A percentile compares a stretch with the other conserved stretches of the same genome.
phyloP scores from a whole-genome alignment of 2,329 filamentous ascomycete genomes.

The Trichoderma cornu-damae region DNA sequence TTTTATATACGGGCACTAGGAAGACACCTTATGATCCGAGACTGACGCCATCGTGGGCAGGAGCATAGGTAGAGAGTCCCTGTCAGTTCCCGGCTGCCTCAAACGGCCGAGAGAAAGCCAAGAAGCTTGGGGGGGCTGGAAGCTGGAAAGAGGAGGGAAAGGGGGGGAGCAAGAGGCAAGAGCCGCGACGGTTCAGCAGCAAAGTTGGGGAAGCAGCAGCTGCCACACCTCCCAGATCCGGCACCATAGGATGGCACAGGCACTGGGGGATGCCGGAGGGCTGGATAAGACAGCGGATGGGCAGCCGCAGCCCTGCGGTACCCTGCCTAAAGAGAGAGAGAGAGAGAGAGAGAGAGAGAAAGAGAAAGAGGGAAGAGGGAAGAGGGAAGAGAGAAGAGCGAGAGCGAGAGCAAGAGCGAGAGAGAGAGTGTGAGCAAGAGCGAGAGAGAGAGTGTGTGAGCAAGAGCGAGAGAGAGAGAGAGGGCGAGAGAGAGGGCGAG shows the following conservation, averaged over 20 bases:
- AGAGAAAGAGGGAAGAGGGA: not conserved
- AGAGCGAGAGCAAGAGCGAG: not conserved
- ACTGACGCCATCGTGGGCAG: constrained; percentile 16
- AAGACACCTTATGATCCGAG: constrained; percentile 3
- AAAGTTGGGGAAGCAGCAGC: not conserved
- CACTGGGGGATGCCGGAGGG: not conserved
- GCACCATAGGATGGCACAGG: constrained; percentile 1
- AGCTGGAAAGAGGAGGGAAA: not conserved
- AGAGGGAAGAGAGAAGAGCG: not conserved
- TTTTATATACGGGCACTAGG: constrained; percentile 11
- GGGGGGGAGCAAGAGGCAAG: not conserved
- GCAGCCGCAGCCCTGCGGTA: not conserved
- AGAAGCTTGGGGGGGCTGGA: not conserved
- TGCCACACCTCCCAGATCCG: constrained; percentile 1
- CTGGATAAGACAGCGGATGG: constrained; percentile 2
- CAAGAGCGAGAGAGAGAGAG: not conserved
- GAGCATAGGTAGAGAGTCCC: not conserved
- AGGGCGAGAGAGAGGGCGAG: not conserved
- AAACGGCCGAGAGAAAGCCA: not conserved
- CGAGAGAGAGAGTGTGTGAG: not conserved
- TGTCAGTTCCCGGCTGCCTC: not conserved
- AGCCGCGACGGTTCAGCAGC: not conserved
- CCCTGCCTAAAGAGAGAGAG: not conserved
- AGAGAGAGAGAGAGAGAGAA: not conserved
- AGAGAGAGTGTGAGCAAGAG: not conserved